These are phyloP conservation scores for Scheffersomyces quercinus DNA, from an alignment of 1,139 yeast species.

Conservation along the genomic window DNA sequence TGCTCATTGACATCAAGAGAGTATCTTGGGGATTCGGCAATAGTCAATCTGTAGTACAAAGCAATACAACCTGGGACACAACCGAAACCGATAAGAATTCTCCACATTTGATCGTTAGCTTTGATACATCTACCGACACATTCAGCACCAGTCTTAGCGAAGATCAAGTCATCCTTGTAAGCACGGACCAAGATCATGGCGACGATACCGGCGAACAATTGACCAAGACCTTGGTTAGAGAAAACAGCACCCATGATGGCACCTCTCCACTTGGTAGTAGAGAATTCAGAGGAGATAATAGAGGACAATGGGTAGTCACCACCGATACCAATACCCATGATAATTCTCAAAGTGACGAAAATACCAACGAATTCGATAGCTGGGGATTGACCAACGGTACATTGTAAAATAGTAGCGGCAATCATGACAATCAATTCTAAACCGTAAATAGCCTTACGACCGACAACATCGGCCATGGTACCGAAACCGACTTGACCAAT, in stretches of 20 bases:
- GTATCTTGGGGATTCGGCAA: conserved; percentile 93
- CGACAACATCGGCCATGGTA: conserved; percentile 76
- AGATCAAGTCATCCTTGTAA: conserved; percentile 58
- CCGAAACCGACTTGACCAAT: conserved; percentile 91
- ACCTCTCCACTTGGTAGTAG: conserved; percentile 95
- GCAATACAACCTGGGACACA: conserved; percentile 85
- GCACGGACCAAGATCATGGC: conserved; percentile 72
- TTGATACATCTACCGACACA: conserved; percentile 66
- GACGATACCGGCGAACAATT: conserved; percentile 80
- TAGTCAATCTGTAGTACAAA: conserved; percentile 84
- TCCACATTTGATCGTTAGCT: conserved; percentile 94
- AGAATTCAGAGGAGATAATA: conserved; percentile 82
- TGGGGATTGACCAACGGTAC: conserved; percentile 66
- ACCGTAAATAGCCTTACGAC: conserved; percentile 89
- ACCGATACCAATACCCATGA: conserved; percentile 97
- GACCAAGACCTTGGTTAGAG: conserved; percentile 94
- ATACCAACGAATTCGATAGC: conserved; percentile 73
- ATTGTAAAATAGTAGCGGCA: conserved; percentile 76
- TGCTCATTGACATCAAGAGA: conserved; percentile 69
- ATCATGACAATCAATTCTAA: conserved; percentile 82
- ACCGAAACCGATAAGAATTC: conserved; percentile 84
- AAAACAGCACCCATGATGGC: conserved; percentile 93
- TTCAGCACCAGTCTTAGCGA: conserved; percentile 50
- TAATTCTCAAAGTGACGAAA: conserved; percentile 71
- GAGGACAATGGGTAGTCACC: conserved; percentile 99